Evolutionary conservation across 345 rosid species (phyloP).

Genomic region (Euphorbia pulcherrima): DNA sequence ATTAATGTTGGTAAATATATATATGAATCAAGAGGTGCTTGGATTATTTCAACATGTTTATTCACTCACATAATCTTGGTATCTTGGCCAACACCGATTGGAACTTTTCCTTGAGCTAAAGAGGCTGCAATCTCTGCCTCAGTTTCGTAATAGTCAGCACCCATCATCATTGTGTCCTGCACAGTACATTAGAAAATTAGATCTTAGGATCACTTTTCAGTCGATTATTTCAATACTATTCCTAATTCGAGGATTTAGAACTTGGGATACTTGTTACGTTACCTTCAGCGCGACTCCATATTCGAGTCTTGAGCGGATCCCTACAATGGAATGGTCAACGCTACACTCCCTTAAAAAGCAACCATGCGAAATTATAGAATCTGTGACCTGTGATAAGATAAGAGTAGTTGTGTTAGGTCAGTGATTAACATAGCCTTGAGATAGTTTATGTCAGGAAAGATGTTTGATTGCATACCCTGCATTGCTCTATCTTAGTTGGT

Average conservation of each 20-base stretch:
- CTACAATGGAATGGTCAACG: slow-evolving; percentile 67
- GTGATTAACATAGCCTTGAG: slow-evolving; percentile 5
- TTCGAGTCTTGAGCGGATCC: slow-evolving; percentile 73
- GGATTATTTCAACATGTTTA: background rate
- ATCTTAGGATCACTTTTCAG: background rate
- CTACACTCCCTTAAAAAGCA: slow-evolving; percentile 83
- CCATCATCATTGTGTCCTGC: slow-evolving; percentile 89
- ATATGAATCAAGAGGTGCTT: background rate
- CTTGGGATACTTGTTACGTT: slow-evolving; percentile 25
- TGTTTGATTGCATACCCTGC: slow-evolving; percentile 41
- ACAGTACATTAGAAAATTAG: background rate
- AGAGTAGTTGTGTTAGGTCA: slow-evolving; percentile 10
- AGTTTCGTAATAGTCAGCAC: slow-evolving; percentile 76
- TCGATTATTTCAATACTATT: background rate
- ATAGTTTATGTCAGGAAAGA: background rate
- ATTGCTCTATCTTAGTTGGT: slow-evolving; percentile 69
- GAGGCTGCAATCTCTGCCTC: slow-evolving; percentile 59
- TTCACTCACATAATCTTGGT: slow-evolving; percentile 55
- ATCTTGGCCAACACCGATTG: slow-evolving; percentile 63
- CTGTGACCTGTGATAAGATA: slow-evolving; percentile 44
- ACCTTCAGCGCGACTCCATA: slow-evolving; percentile 77
- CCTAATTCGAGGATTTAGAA: background rate
- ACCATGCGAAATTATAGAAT: slow-evolving; percentile 76
- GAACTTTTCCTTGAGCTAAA: slow-evolving; percentile 61
- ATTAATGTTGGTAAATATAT: background rate